Conservation (phyloP, 192 early-diverging fungal genomes). For the Phlyctochytrium arcticum region DNA sequence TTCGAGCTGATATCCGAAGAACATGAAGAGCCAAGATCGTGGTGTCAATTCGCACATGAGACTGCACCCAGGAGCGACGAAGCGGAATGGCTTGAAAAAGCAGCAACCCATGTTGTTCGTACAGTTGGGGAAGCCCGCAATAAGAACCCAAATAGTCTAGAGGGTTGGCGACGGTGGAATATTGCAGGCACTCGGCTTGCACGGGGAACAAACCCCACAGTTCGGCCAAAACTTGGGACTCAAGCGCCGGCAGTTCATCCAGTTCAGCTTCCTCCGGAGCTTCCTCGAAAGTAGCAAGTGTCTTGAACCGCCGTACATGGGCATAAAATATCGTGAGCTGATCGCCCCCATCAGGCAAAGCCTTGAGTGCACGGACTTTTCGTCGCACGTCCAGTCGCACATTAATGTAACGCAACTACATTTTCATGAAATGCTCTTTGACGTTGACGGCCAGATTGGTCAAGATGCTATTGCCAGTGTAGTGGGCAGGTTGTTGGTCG, state of each 20-base stretch:
- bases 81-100: neutral
- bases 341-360: too few relatives aligned
- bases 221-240: neutral
- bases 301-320: neutral
- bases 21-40: neutral
- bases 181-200: neutral
- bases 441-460: slow-evolving; percentile 3
- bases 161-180: neutral
- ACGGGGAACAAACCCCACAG: neutral
- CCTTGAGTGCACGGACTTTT: neutral
- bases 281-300: neutral
- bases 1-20: neutral
- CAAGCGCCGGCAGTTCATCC: neutral
- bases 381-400: neutral
- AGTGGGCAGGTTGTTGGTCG: neutral
- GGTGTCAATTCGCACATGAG: slow-evolving; percentile 4
- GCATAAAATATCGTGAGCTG: neutral
- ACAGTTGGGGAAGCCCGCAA: neutral
- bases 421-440: slow-evolving; percentile 1
- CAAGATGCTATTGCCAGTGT: neutral
- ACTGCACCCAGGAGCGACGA: neutral
- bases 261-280: neutral
- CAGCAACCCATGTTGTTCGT: slow-evolving; percentile 4
- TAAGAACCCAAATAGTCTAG: neutral
- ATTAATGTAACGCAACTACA: slow-evolving; percentile 7